Evolutionary conservation across 2,329 filamentous ascomycete genomes (phyloP).

Genomic region (Cadophora sp.): DNA sequence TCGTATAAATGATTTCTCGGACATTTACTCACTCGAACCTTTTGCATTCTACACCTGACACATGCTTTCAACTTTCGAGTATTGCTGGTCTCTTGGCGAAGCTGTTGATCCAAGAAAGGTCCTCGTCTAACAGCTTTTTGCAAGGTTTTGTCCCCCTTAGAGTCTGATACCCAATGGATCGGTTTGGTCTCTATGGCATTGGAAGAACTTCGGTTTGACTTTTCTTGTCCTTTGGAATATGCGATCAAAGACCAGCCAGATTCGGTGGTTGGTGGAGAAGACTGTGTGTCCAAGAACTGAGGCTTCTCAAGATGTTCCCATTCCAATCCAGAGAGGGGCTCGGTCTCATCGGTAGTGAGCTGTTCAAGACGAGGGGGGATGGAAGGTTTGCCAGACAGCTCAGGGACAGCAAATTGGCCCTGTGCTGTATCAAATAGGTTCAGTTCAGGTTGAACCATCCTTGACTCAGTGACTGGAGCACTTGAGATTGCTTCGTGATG

Average conservation of each 20-base stretch:
- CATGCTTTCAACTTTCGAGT: not conserved
- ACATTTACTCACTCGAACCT: not conserved
- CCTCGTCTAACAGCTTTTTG: not conserved
- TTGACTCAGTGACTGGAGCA: not conserved
- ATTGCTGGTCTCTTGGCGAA: not conserved
- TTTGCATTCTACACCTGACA: not conserved
- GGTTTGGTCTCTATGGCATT: not conserved
- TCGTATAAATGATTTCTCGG: not conserved
- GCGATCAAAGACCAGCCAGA: not conserved
- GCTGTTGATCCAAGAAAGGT: not conserved
- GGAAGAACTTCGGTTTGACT: not conserved
- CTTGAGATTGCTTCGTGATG: not conserved
- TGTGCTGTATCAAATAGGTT: not conserved
- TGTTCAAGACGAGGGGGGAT: not conserved
- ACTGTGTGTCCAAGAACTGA: not conserved
- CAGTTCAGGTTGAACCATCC: not conserved
- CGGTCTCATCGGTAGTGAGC: not conserved
- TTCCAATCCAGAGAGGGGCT: not conserved
- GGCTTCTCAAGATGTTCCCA: not conserved
- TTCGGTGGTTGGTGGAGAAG: not conserved
- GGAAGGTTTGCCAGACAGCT: no score
- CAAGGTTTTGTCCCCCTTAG: not conserved
- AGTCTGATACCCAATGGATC: not conserved
- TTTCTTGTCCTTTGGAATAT: not conserved
- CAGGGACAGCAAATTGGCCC: not conserved